Evolutionary conservation across 2,329 filamentous ascomycete species (phyloP), one percentile per base, ranked within the genome.

Genomic region (Alternaria solani): DNA sequence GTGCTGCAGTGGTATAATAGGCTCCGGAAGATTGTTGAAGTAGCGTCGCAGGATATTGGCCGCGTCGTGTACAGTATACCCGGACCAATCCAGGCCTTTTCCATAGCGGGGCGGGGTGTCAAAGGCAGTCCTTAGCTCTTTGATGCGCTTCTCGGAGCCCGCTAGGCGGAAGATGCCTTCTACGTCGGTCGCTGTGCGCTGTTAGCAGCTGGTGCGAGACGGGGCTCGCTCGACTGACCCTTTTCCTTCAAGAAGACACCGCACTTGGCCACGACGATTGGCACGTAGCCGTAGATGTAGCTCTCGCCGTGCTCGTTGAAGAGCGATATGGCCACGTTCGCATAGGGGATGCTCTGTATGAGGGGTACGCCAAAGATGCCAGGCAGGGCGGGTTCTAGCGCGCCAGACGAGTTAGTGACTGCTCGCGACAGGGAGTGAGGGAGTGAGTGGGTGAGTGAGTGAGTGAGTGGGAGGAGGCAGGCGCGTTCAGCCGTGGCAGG

Each of bases 201-300:
- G 62, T 74, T 59, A 73, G 73, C 79, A 54, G 36, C 52, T 53
- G 51, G 49, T 51, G 49, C 34, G 32, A 36, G 38, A 20, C 4
- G 36, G 25, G 14, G 16, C 53, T 23, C 14, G n/a, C 5, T 51
- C 36, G 20, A 62, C 65, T 59, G 79, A 97, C 95, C 95, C 87
- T 96, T 97, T 79, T 99, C 95, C 80, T 99, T 99, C 67, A 99
- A 79, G 70, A 94, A 99, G 4, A 99, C 94, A 64, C 95, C 95
- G 78, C 95, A 98, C 79, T 99, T 99, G 36, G 95, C 95, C 55
- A 99, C 94, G 43, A 99, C 94, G 66, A 99, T 98, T 18, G 95
- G 95, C 7, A 99, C 94, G 75, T 98, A 98, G 74, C 95, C 95
- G 78, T 98, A 99, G 55, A 98, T 97, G 79, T 97, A 98, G 81